Conservation (phyloP, 1,139 yeast species). For the Protomyces macrosporus region DNA sequence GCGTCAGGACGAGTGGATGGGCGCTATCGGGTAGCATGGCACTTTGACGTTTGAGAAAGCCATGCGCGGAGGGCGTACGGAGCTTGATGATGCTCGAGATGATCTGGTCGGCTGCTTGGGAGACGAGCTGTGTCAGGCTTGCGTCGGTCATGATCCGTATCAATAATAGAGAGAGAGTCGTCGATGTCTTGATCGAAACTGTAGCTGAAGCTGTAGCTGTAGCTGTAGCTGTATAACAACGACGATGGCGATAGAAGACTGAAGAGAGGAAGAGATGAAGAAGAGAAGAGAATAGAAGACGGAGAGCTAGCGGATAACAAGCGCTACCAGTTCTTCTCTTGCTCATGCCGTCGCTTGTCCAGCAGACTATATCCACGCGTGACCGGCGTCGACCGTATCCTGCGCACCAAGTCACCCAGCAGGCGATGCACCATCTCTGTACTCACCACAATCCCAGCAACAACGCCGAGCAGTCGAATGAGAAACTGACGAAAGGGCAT, state of each 20-base stretch:
- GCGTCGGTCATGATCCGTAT: too few relatives aligned
- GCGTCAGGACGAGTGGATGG: not conserved
- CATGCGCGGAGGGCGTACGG: not conserved
- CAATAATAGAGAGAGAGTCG: too few relatives aligned
- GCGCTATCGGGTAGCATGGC: not conserved
- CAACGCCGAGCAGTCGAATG: slow-evolving; percentile 68
- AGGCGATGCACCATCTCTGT: slow-evolving; percentile 40
- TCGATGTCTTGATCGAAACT: too few relatives aligned
- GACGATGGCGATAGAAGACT: too few relatives aligned
- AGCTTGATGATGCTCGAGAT: not conserved
- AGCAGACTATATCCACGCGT: slow-evolving; percentile 6
- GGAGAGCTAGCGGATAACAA: not conserved
- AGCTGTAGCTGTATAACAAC: too few relatives aligned
- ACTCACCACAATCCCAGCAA: slow-evolving; percentile 64
- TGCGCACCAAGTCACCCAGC: not conserved
- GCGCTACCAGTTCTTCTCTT: not conserved
- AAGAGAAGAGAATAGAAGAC: not conserved
- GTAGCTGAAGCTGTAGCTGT: too few relatives aligned
- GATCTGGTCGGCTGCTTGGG: not conserved
- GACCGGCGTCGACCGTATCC: not conserved
- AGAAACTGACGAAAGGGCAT: slow-evolving; percentile 73
- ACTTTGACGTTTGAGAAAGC: not conserved
- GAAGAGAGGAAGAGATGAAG: too few relatives aligned
- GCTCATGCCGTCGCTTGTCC: not conserved
- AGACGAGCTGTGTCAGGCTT: too few relatives aligned